Percentiles rank a stretch among this genome's conserved stretches.
phyloP scores from a whole-genome alignment of 2,329 filamentous ascomycete genomes.

The Ophiostoma populinum region DNA sequence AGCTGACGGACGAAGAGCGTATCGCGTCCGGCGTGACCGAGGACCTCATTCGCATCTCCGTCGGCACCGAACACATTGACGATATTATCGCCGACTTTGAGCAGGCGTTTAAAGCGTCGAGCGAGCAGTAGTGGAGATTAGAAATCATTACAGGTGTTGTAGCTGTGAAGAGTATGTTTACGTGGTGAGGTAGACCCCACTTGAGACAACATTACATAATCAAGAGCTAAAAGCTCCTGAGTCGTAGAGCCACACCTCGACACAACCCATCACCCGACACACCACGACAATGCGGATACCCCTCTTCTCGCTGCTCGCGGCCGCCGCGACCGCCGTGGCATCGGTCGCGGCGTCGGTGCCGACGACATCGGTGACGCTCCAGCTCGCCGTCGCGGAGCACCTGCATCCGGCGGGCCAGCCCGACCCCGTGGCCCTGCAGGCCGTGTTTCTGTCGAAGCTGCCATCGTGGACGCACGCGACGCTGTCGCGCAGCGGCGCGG shows the following conservation, averaged over 20 bases:
- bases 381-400: slow-evolving; percentile 7
- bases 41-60: slow-evolving; percentile 86
- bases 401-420: slow-evolving; percentile 1
- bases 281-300: slow-evolving; percentile 1
- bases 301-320: slow-evolving; percentile 4
- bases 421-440: not conserved
- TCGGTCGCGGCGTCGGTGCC: not conserved
- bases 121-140: too few relatives aligned
- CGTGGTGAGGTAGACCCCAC: too few relatives aligned
- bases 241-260: not conserved
- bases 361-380: slow-evolving; percentile 7
- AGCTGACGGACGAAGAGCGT: slow-evolving; percentile 71
- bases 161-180: too few relatives aligned
- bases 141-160: too few relatives aligned
- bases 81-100: slow-evolving; percentile 94
- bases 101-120: slow-evolving; percentile 61
- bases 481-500: slow-evolving; percentile 33
- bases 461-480: slow-evolving; percentile 53
- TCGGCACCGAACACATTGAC: slow-evolving; percentile 91
- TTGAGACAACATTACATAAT: not conserved
- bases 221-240: not conserved
- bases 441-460: slow-evolving; percentile 15
- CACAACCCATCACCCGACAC: not conserved
- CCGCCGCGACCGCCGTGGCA: slow-evolving; percentile 1
- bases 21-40: slow-evolving; percentile 65